These are phyloP conservation scores for Podila epigama DNA, from an alignment of 192 early-diverging fungal species.

Conservation along the genomic window DNA sequence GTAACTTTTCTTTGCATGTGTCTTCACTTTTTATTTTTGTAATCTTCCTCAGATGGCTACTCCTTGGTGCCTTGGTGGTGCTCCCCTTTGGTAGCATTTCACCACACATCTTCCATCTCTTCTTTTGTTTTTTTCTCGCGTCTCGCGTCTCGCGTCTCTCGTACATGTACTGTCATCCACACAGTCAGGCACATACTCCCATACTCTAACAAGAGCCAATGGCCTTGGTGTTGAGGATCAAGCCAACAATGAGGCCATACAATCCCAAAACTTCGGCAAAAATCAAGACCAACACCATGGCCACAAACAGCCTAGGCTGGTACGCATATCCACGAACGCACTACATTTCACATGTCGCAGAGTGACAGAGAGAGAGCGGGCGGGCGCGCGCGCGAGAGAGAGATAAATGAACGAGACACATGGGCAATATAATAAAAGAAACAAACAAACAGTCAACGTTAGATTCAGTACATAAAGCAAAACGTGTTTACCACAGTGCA, in stretches of 20 bases:
- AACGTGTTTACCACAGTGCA: background rate
- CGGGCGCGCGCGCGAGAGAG: background rate
- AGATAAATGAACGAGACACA: background rate
- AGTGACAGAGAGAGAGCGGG: background rate
- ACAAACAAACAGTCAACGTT: background rate
- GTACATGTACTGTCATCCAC: background rate
- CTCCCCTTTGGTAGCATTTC: background rate
- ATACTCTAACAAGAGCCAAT: conserved; percentile 23
- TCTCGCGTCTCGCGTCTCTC: background rate
- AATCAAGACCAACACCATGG: conserved; percentile 97
- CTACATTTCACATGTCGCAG: conserved; percentile 11
- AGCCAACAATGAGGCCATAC: conserved; percentile 95
- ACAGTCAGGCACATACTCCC: background rate
- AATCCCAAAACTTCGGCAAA: conserved; percentile 99
- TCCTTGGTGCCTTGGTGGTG: background rate
- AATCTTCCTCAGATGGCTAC: too few species aligned
- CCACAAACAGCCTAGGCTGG: conserved; percentile 90
- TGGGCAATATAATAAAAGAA: background rate
- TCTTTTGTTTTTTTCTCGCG: background rate
- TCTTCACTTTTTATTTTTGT: too few species aligned
- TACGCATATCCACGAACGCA: conserved; percentile 89
- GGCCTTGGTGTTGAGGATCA: conserved; percentile 97
- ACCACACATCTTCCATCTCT: background rate
- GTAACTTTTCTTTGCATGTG: too few species aligned
- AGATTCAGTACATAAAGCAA: background rate